phyloP scores from a whole-genome alignment of 768 basidiomycete species.

The Lepiota venenata region DNA sequence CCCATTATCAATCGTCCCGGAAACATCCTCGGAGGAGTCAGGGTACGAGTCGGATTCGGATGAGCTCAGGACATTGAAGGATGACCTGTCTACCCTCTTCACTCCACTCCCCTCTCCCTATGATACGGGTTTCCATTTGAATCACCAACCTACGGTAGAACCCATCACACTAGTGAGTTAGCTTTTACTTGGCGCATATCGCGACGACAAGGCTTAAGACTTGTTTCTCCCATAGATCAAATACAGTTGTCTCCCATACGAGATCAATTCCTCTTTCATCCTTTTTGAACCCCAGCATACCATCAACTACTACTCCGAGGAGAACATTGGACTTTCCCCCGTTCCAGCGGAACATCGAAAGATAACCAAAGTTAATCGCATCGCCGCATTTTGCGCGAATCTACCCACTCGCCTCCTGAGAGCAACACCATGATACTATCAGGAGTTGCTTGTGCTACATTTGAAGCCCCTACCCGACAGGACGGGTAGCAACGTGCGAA shows the following conservation, averaged over 20 bases:
- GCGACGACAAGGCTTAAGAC: not conserved
- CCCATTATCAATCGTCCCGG: slow-evolving; percentile 1
- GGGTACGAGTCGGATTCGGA: slow-evolving; percentile 12
- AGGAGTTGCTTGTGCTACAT: not conserved
- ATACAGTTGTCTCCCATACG: slow-evolving; percentile 13
- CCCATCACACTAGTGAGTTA: slow-evolving; percentile 9
- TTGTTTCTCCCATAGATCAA: slow-evolving; percentile 3
- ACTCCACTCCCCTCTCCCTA: slow-evolving; percentile 8
- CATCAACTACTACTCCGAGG: slow-evolving; percentile 17
- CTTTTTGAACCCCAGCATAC: slow-evolving; percentile 15
- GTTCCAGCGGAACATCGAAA: slow-evolving; percentile 9
- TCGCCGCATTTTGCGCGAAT: slow-evolving; percentile 22
- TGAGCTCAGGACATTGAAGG: slow-evolving; percentile 8
- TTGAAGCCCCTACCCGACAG: not conserved
- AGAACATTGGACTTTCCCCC: slow-evolving; percentile 21
- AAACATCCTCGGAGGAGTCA: slow-evolving; percentile 10
- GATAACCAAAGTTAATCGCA: slow-evolving; percentile 15
- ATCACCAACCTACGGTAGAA: slow-evolving; percentile 9
- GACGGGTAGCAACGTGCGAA: not conserved
- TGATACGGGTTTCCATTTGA: slow-evolving; percentile 7
- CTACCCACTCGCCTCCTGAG: slow-evolving; percentile 18
- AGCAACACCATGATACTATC: slow-evolving; percentile 1
- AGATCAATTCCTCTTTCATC: slow-evolving; percentile 16
- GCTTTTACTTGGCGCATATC: not conserved
- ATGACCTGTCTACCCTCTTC: not conserved